Base-by-base conservation (phyloP, 176 grass and related monocot species). In the Zea luxurians region DNA sequence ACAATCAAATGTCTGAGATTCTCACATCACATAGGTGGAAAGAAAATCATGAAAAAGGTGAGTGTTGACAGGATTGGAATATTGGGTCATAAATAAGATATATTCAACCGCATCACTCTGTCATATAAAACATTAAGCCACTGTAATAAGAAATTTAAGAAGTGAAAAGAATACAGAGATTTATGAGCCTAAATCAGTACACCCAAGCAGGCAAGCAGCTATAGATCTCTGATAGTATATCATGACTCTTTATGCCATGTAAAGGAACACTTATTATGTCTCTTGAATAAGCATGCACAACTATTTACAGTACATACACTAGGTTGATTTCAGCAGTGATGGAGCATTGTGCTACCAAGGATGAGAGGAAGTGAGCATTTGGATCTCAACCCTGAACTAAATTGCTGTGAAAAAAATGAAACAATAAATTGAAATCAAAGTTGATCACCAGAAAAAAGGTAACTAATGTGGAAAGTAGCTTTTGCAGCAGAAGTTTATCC, bases 1-100 rank as follows among this genome's bases (percentile, higher is more conserved):
- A 35, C 36, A 62, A 68, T 79, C 20, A 88, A 74, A 70, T 88
- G 54, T 61, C 47, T 50, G 61, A n/a, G 43, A 65, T 40, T 35
- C 34, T 50, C 21, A 61, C 20, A 71, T 74, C 45, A 68, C 43
- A 74, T 6, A 55, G 15, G 36, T 53, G 60, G 38, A 47, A 79
- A 82, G 2, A 48, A 79, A 58, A 83, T 37, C 38, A 75, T 15
- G 7, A 75, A 53, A 78, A 75, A 21, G 20, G 16, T 62, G 7
- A 68, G 13, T 61, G 42, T 37, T 62, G 60, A 67, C 15, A 49
- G 15, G 13, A 48, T 37, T 20, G 43, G 13, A 78, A 58, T 58
- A 59, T 59, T 21, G 18, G 55, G 21, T 78, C 13, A 13, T 13
- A 82, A 83, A 6, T 83, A 74, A 59, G 34, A 66, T 50, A 66